Evolutionary conservation across 2,329 filamentous ascomycete genomes (phyloP).

Genomic region (Phaeosphaeriaceae sp.): DNA sequence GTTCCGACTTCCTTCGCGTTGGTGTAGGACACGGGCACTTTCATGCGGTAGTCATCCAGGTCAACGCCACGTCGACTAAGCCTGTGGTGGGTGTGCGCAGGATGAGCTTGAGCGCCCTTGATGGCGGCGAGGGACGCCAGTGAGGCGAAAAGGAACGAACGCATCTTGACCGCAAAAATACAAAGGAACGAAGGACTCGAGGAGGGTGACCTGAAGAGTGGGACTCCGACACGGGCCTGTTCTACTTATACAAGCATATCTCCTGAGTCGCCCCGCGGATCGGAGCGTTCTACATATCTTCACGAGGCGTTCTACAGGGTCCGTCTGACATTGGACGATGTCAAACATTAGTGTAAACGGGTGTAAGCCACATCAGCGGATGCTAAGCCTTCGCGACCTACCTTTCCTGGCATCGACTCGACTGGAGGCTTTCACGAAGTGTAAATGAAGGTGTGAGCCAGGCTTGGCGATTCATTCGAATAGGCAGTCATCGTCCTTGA

Average conservation of each 20-base stretch:
- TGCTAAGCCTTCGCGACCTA: conserved; percentile 14
- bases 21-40: conserved; percentile 33
- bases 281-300: conserved; percentile 1
- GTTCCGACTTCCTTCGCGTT: conserved; percentile 27
- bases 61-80: conserved; percentile 35
- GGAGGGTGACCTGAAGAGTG: not conserved
- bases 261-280: conserved; percentile 3
- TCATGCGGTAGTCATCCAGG: conserved; percentile 41
- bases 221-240: not conserved
- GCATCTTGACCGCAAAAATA: conserved; percentile 32
- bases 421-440: conserved; percentile 10
- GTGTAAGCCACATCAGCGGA: conserved; percentile 12
- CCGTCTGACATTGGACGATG: conserved; percentile 3
- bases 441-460: conserved; percentile 9
- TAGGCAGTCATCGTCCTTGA: conserved; percentile 23
- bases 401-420: conserved; percentile 17
- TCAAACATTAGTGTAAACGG: conserved; percentile 10
- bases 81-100: conserved; percentile 20
- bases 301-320: conserved; percentile 4
- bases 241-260: conserved; percentile 20
- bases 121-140: conserved; percentile 36
- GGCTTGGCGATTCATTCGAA: conserved; percentile 25
- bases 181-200: conserved; percentile 20
- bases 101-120: conserved; percentile 31
- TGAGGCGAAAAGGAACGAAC: conserved; percentile 39